These are phyloP conservation scores for Russula ochroleuca DNA, from an alignment of 768 basidiomycete species.

Conservation along the genomic window DNA sequence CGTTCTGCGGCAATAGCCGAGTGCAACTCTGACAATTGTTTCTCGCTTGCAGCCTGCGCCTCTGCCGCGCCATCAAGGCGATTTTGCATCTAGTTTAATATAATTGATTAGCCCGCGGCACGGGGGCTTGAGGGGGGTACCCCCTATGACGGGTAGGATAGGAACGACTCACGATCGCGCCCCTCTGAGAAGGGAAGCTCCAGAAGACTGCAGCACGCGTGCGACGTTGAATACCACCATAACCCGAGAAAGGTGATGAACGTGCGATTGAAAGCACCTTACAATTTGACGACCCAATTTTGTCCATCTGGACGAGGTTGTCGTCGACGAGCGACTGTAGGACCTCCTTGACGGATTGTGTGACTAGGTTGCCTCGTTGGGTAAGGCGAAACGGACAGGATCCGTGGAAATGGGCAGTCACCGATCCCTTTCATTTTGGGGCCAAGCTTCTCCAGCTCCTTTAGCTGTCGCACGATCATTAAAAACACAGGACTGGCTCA, in stretches of 20 bases:
- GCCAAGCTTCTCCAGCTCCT: conserved; percentile 87
- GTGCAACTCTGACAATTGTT: conserved; percentile 49
- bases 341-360: conserved; percentile 90
- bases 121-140: background rate
- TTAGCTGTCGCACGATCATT: conserved; percentile 49
- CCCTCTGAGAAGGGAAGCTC: conserved; percentile 90
- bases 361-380: conserved; percentile 46
- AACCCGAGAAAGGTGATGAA: conserved; percentile 13
- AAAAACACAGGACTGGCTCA: background rate
- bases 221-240: background rate
- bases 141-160: background rate
- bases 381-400: background rate
- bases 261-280: conserved; percentile 1
- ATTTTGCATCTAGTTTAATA: conserved; percentile 48
- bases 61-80: conserved; percentile 51
- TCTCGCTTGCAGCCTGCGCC: conserved; percentile 39
- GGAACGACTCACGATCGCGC: conserved; percentile 52
- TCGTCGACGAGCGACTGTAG: conserved; percentile 85
- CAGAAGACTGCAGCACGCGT: conserved; percentile 68
- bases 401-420: conserved; percentile 33
- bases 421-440: conserved; percentile 91
- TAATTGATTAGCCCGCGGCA: background rate
- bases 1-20: conserved; percentile 48
- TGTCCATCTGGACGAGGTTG: conserved; percentile 79
- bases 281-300: conserved; percentile 96